A percentile compares a stretch with the other conserved stretches of the same genome.
These are phyloP conservation scores for Peronosclerospora sorghi DNA, from an alignment of 352 stramenopile species.

Conservation along the genomic window DNA sequence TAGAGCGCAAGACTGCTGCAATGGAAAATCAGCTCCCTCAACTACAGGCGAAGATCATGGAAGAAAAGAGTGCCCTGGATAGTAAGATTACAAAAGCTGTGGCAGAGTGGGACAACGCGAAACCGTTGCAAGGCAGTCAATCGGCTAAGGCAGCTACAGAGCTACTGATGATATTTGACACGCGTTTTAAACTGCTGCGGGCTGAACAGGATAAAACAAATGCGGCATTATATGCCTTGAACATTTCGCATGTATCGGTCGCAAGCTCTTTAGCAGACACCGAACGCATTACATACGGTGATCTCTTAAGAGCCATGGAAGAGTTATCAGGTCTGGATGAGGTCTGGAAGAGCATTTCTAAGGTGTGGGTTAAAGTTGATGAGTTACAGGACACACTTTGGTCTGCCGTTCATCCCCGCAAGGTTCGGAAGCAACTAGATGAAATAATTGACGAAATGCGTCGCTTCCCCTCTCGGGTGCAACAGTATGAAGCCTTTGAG, in stretches of 20 bases:
- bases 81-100: conserved; percentile 72
- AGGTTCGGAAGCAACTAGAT: conserved; percentile 93
- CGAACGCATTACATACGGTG: conserved; percentile 62
- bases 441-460: conserved; percentile 95
- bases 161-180: conserved; percentile 76
- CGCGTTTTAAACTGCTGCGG: conserved; percentile 67
- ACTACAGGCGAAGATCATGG: conserved; percentile 94
- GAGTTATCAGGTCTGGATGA: conserved; percentile 95
- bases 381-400: conserved; percentile 92
- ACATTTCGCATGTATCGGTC: conserved; percentile 55
- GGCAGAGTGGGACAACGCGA: conserved; percentile 67
- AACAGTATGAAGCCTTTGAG: conserved; percentile 97
- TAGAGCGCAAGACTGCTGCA: conserved; percentile 78
- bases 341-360: conserved; percentile 93
- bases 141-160: conserved; percentile 66
- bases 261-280: conserved; percentile 54
- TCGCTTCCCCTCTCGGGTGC: conserved; percentile 91
- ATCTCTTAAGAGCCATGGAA: conserved; percentile 67
- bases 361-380: conserved; percentile 81
- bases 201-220: conserved; percentile 93
- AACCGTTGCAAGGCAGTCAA: conserved; percentile 66
- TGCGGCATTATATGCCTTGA: conserved; percentile 93
- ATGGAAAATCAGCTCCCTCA: conserved; percentile 97
- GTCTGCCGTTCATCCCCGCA: conserved; percentile 89
- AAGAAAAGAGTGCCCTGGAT: conserved; percentile 89